These are phyloP conservation scores for Fonsecaea pedrosoi DNA, from an alignment of 2,329 filamentous ascomycete genomes.

Conservation along the genomic window DNA sequence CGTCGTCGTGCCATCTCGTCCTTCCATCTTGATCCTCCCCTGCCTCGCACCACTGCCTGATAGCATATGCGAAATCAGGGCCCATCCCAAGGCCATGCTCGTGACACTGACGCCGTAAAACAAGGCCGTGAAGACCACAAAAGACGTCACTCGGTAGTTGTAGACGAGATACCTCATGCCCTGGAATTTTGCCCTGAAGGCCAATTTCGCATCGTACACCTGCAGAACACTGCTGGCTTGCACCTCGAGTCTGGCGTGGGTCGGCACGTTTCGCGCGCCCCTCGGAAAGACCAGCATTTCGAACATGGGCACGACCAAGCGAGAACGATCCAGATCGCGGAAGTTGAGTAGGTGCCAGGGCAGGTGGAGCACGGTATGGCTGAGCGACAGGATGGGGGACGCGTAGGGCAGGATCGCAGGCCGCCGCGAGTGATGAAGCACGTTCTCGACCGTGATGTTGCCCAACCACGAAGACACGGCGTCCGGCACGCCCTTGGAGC, in stretches of 20 bases:
- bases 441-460: conserved; percentile 49
- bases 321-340: conserved; percentile 66
- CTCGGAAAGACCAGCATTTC: conserved; percentile 72
- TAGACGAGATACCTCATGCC: conserved; percentile 86
- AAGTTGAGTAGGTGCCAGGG: conserved; percentile 37
- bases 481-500: conserved; percentile 24
- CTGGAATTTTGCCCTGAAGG: conserved; percentile 74
- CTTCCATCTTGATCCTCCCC: conserved; percentile 22
- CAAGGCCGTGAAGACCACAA: conserved; percentile 68
- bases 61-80: conserved; percentile 51
- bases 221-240: conserved; percentile 64
- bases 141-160: conserved; percentile 74
- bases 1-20: conserved; percentile 18
- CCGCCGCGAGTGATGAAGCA: conserved; percentile 69
- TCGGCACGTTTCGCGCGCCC: conserved; percentile 61
- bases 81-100: conserved; percentile 71
- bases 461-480: conserved; percentile 31
- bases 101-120: conserved; percentile 82
- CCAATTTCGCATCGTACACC: conserved; percentile 73
- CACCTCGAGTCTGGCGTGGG: conserved; percentile 67
- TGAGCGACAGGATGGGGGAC: conserved; percentile 71
- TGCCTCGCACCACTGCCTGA: conserved; percentile 28
- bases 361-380: conserved; percentile 32
- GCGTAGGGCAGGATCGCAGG: conserved; percentile 81
- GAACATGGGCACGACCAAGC: conserved; percentile 72